A percentile compares a stretch with the other conserved stretches of the same genome.
Evolutionary conservation across 495 filamentous ascomycete genomes (phyloP).

Genomic region (Trichocladium uniseriatum): DNA sequence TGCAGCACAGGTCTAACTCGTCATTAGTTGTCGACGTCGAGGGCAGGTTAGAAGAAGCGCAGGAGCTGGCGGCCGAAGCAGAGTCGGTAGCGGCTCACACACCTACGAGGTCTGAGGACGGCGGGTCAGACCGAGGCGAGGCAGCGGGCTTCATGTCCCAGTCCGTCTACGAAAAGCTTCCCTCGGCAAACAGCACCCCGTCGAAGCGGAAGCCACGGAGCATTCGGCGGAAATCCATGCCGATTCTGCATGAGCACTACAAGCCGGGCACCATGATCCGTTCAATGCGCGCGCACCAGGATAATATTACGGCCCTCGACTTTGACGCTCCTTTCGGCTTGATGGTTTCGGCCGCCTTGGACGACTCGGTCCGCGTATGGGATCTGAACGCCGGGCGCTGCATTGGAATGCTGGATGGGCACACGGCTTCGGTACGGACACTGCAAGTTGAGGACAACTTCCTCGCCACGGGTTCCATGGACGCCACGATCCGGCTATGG

Average conservation of each 20-base stretch:
- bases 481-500: constrained; percentile 92
- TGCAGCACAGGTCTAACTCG: neutral
- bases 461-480: constrained; percentile 89
- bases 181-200: constrained; percentile 47
- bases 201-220: constrained; percentile 53
- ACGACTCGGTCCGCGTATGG: constrained; percentile 97
- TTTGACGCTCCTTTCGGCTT: constrained; percentile 95
- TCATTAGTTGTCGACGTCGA: constrained; percentile 69
- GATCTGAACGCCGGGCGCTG: constrained; percentile 89
- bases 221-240: constrained; percentile 70
- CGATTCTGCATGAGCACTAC: constrained; percentile 92
- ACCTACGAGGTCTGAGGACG: constrained; percentile 48
- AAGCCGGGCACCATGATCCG: constrained; percentile 82
- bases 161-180: constrained; percentile 90
- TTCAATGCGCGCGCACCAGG: constrained; percentile 78
- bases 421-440: constrained; percentile 86
- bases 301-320: constrained; percentile 83
- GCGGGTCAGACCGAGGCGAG: constrained; percentile 42
- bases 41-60: constrained; percentile 72
- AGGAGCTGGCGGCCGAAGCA: constrained; percentile 64
- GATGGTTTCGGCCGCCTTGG: constrained; percentile 87
- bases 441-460: constrained; percentile 95
- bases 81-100: constrained; percentile 45
- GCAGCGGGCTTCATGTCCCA: constrained; percentile 87
- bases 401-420: constrained; percentile 82